Conservation (phyloP, 2,329 filamentous ascomycete species). For the Colletotrichum abscissum region DNA sequence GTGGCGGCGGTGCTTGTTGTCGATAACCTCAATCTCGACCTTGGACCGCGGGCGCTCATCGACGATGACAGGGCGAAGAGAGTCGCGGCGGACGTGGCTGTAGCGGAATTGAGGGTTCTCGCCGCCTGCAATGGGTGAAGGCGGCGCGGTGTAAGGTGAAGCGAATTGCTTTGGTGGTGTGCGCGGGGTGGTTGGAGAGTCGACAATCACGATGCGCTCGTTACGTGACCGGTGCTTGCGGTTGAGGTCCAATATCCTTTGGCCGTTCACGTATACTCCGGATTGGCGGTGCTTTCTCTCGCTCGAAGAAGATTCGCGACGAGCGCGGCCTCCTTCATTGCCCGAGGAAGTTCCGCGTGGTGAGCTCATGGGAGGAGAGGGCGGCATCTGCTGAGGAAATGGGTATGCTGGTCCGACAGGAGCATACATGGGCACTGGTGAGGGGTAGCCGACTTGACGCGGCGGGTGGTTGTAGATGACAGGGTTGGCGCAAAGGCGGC, state of each 20-base stretch:
- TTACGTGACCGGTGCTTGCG: constrained; percentile 47
- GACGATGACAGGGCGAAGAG: constrained; percentile 49
- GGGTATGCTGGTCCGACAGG: constrained; percentile 44
- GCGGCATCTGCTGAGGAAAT: constrained; percentile 49
- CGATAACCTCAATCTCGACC: constrained; percentile 52
- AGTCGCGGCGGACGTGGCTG: constrained; percentile 33
- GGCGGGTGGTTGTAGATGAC: constrained; percentile 54
- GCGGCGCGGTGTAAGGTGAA: constrained; percentile 52
- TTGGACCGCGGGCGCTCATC: constrained; percentile 48
- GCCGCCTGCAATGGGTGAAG: constrained; percentile 41
- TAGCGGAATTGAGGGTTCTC: constrained; percentile 38
- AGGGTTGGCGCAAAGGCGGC: constrained; percentile 54
- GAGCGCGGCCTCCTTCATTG: constrained; percentile 50
- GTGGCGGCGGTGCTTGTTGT: constrained; percentile 45
- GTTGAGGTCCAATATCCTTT: constrained; percentile 48
- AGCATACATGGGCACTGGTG: constrained; percentile 28
- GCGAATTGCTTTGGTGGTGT: constrained; percentile 57
- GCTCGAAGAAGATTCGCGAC: constrained; percentile 44
- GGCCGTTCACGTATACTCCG: constrained; percentile 51
- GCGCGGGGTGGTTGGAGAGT: constrained; percentile 57
- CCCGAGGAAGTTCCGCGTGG: constrained; percentile 47
- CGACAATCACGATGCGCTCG: constrained; percentile 58
- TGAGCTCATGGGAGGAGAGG: constrained; percentile 48
- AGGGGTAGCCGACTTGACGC: constrained; percentile 47
- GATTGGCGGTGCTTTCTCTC: constrained; percentile 46